Evolutionary conservation across 768 basidiomycete genomes (phyloP).

Genomic region (Suillus variegatus): DNA sequence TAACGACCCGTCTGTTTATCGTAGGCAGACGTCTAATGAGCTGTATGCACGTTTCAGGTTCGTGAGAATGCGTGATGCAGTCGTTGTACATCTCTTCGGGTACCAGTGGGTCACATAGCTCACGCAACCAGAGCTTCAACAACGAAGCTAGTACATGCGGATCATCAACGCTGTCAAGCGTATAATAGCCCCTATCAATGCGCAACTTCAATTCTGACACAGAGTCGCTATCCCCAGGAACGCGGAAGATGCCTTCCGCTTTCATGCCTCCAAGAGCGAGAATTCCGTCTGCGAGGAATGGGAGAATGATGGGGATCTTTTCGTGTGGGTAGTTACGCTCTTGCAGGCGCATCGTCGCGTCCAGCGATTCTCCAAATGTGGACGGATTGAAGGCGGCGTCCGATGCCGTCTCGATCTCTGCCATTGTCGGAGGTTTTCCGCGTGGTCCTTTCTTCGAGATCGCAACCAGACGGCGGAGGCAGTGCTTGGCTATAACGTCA

Average conservation of each 20-base stretch:
- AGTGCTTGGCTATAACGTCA: slow-evolving; percentile 90
- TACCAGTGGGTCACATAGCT: slow-evolving; percentile 89
- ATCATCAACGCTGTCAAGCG: slow-evolving; percentile 86
- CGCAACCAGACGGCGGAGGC: slow-evolving; percentile 71
- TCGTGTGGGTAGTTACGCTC: slow-evolving; percentile 82
- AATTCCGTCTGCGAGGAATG: slow-evolving; percentile 91
- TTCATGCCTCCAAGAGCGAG: slow-evolving; percentile 84
- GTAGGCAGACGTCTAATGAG: slow-evolving; percentile 81
- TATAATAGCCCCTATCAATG: slow-evolving; percentile 91
- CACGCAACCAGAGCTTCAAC: slow-evolving; percentile 92
- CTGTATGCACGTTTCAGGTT: slow-evolving; percentile 68
- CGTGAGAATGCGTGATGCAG: slow-evolving; percentile 69
- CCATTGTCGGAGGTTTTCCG: slow-evolving; percentile 76
- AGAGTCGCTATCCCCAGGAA: slow-evolving; percentile 87
- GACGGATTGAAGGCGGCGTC: slow-evolving; percentile 96
- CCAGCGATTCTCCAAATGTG: slow-evolving; percentile 89
- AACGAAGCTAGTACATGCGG: slow-evolving; percentile 88
- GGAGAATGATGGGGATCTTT: slow-evolving; percentile 89
- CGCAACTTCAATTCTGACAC: slow-evolving; percentile 87
- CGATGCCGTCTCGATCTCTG: slow-evolving; percentile 93
- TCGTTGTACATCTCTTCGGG: slow-evolving; percentile 92
- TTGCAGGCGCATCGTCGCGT: slow-evolving; percentile 81
- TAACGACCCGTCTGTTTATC: slow-evolving; percentile 81
- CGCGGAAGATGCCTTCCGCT: slow-evolving; percentile 89
- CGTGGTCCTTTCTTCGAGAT: slow-evolving; percentile 85